A percentile compares a stretch with the other conserved stretches of the same genome.
Evolutionary conservation across 768 basidiomycete species (phyloP).

Genomic region (Russula sp.): DNA sequence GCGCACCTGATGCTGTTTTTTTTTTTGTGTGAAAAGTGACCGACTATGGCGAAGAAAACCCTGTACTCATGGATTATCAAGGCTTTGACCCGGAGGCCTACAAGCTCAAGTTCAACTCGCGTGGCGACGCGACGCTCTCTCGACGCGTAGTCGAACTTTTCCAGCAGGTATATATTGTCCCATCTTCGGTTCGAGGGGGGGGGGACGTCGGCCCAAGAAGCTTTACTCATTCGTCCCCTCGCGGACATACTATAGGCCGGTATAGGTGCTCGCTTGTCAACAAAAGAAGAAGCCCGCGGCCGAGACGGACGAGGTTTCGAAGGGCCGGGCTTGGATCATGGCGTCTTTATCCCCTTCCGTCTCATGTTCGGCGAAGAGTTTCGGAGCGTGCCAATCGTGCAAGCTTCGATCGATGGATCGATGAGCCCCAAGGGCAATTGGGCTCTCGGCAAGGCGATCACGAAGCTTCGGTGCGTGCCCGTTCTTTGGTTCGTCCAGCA

Average conservation of each 20-base stretch:
- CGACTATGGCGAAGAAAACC: conserved; percentile 73
- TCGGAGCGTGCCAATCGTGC: conserved; percentile 57
- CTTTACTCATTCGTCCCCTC: not conserved
- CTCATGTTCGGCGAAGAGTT: conserved; percentile 71
- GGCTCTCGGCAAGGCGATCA: conserved; percentile 56
- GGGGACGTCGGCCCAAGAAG: not conserved
- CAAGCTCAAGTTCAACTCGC: conserved; percentile 58
- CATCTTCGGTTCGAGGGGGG: no score
- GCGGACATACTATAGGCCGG: conserved; percentile 39
- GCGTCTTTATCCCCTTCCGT: conserved; percentile 74
- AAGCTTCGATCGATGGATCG: conserved; percentile 60
- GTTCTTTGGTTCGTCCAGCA: conserved; percentile 1
- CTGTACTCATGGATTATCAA: conserved; percentile 69
- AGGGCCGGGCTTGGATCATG: conserved; percentile 70
- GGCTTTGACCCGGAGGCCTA: conserved; percentile 59
- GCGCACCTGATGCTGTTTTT: not conserved
- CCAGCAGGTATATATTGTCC: conserved; percentile 37
- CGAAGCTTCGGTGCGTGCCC: conserved; percentile 45
- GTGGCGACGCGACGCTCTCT: conserved; percentile 53
- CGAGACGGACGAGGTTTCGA: conserved; percentile 57
- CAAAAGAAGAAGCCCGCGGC: conserved; percentile 50
- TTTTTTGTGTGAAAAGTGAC: conserved; percentile 43
- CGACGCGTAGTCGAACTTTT: conserved; percentile 55
- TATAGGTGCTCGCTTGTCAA: conserved; percentile 44
- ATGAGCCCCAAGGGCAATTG: conserved; percentile 58